phyloP scores from a whole-genome alignment of 2,329 filamentous ascomycete species.

The Fusarium bulbicola region DNA sequence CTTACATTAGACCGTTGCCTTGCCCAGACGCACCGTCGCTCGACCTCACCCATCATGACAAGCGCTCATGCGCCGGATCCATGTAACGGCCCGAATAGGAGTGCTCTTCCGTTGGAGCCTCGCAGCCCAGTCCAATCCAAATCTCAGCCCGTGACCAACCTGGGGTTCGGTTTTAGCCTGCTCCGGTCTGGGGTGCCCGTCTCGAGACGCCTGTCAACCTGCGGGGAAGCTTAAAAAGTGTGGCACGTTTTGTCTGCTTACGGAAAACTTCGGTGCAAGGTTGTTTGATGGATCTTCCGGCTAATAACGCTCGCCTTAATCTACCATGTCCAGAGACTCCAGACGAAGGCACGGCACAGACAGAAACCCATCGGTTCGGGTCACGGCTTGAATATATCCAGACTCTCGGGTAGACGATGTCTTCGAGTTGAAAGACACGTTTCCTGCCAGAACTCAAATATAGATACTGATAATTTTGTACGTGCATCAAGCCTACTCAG shows the following conservation, averaged over 20 bases:
- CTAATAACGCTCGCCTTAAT: conserved; percentile 16
- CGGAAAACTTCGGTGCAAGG: conserved; percentile 15
- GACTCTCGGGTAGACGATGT: neutral
- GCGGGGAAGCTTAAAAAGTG: conserved; percentile 39
- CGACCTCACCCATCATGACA: conserved; percentile 17
- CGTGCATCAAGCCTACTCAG: neutral
- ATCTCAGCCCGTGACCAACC: conserved; percentile 22
- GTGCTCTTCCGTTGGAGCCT: conserved; percentile 21
- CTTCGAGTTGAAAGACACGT: neutral
- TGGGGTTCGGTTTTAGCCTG: conserved; percentile 27
- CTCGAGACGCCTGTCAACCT: conserved; percentile 32
- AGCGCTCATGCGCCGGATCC: conserved; percentile 4
- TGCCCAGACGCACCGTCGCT: neutral
- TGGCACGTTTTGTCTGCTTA: conserved; percentile 34
- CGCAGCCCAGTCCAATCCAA: conserved; percentile 24
- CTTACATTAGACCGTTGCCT: neutral
- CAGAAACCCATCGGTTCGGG: neutral
- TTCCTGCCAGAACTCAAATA: neutral
- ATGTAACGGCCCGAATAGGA: conserved; percentile 43
- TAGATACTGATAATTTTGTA: neutral
- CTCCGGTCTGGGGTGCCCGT: conserved; percentile 23
- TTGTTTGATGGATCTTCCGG: conserved; percentile 33
- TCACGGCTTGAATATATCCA: neutral
- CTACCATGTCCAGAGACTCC: neutral
- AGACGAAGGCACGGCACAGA: conserved; percentile 4